Evolutionary conservation across 192 early-diverging fungal species (phyloP), one percentile per base, ranked within the genome.

Genomic region (Gaertneriomyces semiglobifer): DNA sequence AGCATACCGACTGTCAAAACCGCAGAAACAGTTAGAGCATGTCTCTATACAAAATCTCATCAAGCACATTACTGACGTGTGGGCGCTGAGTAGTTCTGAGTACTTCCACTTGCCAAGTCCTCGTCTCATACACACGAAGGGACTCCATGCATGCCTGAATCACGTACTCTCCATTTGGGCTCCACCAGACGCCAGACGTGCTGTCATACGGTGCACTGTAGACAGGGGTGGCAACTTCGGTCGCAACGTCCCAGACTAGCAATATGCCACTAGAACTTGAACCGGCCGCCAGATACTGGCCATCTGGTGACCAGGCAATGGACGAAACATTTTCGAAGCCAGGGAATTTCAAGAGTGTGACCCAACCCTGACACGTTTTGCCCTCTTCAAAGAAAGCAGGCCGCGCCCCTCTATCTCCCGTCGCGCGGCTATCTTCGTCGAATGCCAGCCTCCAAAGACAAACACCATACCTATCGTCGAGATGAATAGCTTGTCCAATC

Each of bases 101-200:
- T 65, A 68, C 19, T 38, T 56, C 10, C 63, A 54, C 16, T 65
- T 60, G 38, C 83, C 83, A 84, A 9, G 68, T 72, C 42, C 68
- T 59, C 19, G 83, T 84, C 44, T 84, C 74, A 75, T 78, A 84
- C n/a, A 84, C 60, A 20, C 82, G 73, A 44, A 77, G 14, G 6
- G 55, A 38, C 7, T 60, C 79, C 82, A 54, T 62, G 43, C 64
- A 70, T 11, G 77, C 66, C 25, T 76, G 73, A 46, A 76, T 73
- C 19, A 85, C 53, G 54, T 70, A 81, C 10, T 69, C 48, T 6
- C 83, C 83, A 57, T 81, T 64, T 20, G 74, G 77, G 69, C 83
- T 85, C 83, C 83, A 85, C n/a, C 51, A 39, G 19, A 85, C 50
- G 10, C 73, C 33, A 11, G 46, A 19, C 16, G 71, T 84, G 5